Conservation (phyloP, 2,329 filamentous ascomycete genomes). For the Paracoccidioides lutzii region DNA sequence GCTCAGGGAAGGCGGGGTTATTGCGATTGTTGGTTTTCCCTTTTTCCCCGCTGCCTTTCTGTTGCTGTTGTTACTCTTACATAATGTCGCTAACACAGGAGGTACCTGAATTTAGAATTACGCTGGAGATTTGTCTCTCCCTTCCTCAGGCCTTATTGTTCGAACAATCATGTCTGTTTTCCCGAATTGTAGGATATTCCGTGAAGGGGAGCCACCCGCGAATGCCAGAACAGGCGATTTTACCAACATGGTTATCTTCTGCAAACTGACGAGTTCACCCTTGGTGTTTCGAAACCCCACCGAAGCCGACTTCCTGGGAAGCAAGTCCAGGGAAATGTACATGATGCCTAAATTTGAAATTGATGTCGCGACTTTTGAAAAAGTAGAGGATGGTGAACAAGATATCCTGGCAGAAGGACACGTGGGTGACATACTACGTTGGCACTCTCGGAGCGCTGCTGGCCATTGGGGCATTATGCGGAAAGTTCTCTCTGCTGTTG, state of each 20-base stretch:
- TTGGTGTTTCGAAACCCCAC: constrained; percentile 56
- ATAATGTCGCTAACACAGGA: not conserved
- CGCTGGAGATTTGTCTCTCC: constrained; percentile 70
- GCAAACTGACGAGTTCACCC: constrained; percentile 49
- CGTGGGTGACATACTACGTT: constrained; percentile 53
- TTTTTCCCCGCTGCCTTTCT: not conserved
- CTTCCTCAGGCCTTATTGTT: constrained; percentile 63
- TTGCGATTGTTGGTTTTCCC: constrained; percentile 60
- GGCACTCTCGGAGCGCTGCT: constrained; percentile 62
- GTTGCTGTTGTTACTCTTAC: not conserved
- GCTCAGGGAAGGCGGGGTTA: constrained; percentile 63
- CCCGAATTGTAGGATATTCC: constrained; percentile 80
- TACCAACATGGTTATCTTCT: constrained; percentile 94
- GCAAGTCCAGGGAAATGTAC: constrained; percentile 55
- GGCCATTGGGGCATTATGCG: constrained; percentile 93
- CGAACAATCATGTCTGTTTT: constrained; percentile 74
- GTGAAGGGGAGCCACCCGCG: constrained; percentile 52
- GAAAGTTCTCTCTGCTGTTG: constrained; percentile 56
- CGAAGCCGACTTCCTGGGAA: constrained; percentile 57
- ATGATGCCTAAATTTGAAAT: constrained; percentile 63
- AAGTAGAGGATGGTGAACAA: constrained; percentile 33
- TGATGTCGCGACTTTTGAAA: constrained; percentile 27
- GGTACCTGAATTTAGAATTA: constrained; percentile 55
- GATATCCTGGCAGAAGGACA: constrained; percentile 36
- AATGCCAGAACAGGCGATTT: constrained; percentile 52